Percentiles rank a stretch among this genome's conserved stretches.
Conservation (phyloP, 2,329 filamentous ascomycete species). For the Fulvia fulva region DNA sequence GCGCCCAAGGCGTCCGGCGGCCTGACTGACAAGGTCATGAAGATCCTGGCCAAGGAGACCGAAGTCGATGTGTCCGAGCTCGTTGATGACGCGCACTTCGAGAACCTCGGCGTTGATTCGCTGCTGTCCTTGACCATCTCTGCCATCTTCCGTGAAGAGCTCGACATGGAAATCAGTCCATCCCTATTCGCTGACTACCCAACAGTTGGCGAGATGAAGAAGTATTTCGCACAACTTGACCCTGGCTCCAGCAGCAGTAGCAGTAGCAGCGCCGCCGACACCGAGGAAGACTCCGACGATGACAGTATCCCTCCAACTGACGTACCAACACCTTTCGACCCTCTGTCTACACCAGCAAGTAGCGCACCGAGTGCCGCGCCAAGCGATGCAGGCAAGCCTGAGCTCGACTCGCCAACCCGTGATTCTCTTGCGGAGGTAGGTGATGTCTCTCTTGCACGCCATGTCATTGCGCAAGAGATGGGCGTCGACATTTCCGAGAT, state of each 20-base stretch:
- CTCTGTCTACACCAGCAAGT: constrained; percentile 47
- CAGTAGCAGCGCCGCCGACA: constrained; percentile 28
- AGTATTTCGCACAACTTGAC: constrained; percentile 50
- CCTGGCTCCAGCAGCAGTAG: constrained; percentile 31
- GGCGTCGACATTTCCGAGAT: constrained; percentile 59
- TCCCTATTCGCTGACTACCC: constrained; percentile 58
- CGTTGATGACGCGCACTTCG: constrained; percentile 57
- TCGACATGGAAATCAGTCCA: constrained; percentile 56
- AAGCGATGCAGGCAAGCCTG: constrained; percentile 40
- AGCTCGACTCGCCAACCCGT: constrained; percentile 32
- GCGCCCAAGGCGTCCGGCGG: constrained; percentile 50
- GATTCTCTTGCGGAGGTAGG: constrained; percentile 35
- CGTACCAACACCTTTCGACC: constrained; percentile 41
- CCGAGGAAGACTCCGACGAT: constrained; percentile 36
- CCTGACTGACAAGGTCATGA: constrained; percentile 54
- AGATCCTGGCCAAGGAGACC: constrained; percentile 64
- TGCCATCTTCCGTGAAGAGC: constrained; percentile 58
- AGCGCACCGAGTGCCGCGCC: constrained; percentile 43
- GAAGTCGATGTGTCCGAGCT: constrained; percentile 57
- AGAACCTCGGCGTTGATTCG: constrained; percentile 60
- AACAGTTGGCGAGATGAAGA: constrained; percentile 59
- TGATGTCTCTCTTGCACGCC: constrained; percentile 45
- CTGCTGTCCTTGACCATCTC: constrained; percentile 59
- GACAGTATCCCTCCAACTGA: constrained; percentile 42
- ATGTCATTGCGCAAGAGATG: constrained; percentile 55